Evolutionary conservation across 2,329 filamentous ascomycete species (phyloP).

Genomic region (Penicillium rolfsii): DNA sequence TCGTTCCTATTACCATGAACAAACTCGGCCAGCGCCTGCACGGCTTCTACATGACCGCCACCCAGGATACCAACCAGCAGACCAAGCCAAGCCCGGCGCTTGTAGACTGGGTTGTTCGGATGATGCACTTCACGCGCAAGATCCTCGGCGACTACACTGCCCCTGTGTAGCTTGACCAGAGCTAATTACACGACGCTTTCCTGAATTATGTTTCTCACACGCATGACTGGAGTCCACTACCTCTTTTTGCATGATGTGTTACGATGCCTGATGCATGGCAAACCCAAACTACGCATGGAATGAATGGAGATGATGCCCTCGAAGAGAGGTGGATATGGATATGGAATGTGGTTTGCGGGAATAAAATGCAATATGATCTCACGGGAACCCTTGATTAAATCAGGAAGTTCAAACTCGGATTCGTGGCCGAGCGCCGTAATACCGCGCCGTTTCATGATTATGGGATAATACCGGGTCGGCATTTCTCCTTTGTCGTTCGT

Average conservation of each 20-base stretch:
- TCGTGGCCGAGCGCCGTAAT: not conserved
- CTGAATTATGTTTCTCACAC: not conserved
- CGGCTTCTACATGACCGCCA: constrained; percentile 59
- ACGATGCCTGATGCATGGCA: constrained; percentile 8
- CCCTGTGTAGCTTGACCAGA: not conserved
- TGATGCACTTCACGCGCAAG: constrained; percentile 49
- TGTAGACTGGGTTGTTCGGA: constrained; percentile 41
- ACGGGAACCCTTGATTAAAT: not conserved
- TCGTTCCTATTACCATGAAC: constrained; percentile 63
- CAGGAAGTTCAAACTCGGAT: not conserved
- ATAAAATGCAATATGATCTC: not conserved
- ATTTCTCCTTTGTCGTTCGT: not conserved
- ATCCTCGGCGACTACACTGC: constrained; percentile 26
- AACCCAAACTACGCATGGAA: not conserved
- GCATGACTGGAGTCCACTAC: constrained; percentile 5
- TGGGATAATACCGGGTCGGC: not conserved
- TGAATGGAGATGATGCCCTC: not conserved
- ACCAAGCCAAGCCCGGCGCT: constrained; percentile 55
- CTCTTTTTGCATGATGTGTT: constrained; percentile 2
- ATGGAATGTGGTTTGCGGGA: not conserved
- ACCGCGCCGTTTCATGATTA: not conserved
- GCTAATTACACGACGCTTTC: not conserved
- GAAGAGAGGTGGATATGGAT: not conserved
- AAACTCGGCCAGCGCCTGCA: constrained; percentile 62
- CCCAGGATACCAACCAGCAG: constrained; percentile 53